These are phyloP conservation scores for Penicillium paxilli DNA, from an alignment of 495 filamentous ascomycete genomes.

Conservation along the genomic window DNA sequence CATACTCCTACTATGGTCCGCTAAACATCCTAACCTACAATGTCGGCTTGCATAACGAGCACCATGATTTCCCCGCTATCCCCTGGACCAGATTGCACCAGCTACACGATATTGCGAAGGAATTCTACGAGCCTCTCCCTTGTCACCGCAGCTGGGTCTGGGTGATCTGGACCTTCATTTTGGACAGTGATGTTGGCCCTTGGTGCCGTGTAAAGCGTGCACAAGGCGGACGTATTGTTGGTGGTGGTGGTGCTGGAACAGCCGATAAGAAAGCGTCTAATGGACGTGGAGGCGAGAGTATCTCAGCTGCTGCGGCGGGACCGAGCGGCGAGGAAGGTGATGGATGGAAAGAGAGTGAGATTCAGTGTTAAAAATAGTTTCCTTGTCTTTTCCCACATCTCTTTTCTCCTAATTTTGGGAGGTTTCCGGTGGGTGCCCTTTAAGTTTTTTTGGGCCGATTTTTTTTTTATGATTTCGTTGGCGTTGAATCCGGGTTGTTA, in stretches of 20 bases:
- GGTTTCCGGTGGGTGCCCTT: no score
- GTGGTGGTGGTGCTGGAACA: conserved; percentile 40
- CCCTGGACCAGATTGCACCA: conserved; percentile 84
- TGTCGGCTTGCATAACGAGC: conserved; percentile 96
- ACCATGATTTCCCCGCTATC: conserved; percentile 97
- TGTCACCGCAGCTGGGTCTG: conserved; percentile 85
- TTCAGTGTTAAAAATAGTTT: conserved; percentile 33
- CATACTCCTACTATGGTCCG: conserved; percentile 93
- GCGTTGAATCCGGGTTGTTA: no score
- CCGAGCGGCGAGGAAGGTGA: conserved; percentile 38
- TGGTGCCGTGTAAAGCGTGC: conserved; percentile 92
- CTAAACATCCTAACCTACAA: conserved; percentile 95
- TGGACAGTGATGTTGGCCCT: conserved; percentile 82
- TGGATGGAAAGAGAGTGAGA: conserved; percentile 55
- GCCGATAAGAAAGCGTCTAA: conserved; percentile 17
- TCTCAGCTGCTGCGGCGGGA: conserved; percentile 41
- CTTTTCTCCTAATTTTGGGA: neutral
- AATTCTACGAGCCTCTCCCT: conserved; percentile 91
- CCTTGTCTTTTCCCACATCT: neutral
- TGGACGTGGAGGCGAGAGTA: conserved; percentile 47
- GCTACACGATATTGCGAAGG: conserved; percentile 76
- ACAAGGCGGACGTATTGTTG: conserved; percentile 70
- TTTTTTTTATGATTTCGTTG: no score
- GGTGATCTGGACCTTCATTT: conserved; percentile 93
- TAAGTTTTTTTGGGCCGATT: no score